phyloP scores from a whole-genome alignment of 1,139 yeast species.

The Spathaspora sp. region DNA sequence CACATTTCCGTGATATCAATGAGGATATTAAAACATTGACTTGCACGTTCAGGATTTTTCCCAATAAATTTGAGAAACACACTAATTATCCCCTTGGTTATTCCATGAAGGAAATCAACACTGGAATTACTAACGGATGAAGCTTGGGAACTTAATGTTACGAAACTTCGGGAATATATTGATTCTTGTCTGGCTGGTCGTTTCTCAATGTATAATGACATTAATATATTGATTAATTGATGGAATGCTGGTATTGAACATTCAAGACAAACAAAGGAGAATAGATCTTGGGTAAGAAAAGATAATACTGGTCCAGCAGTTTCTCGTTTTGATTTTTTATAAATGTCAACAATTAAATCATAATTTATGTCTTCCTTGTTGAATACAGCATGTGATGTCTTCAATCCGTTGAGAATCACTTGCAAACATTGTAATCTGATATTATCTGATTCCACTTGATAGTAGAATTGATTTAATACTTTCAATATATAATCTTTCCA shows the following conservation, averaged over 20 bases:
- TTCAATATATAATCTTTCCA: constrained; percentile 53
- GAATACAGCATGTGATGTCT: constrained; percentile 31
- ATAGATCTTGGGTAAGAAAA: constrained; percentile 30
- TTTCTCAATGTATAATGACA: constrained; percentile 13
- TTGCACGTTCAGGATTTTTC: constrained; percentile 28
- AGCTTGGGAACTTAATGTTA: constrained; percentile 21
- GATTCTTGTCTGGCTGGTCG: constrained; percentile 5
- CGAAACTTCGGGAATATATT: constrained; percentile 19
- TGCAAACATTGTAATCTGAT: constrained; percentile 42
- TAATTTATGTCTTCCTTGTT: constrained; percentile 22
- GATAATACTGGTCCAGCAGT: constrained; percentile 33
- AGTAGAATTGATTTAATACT: constrained; percentile 49
- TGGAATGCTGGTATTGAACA: constrained; percentile 25
- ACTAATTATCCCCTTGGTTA: constrained; percentile 34
- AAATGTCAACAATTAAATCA: constrained; percentile 31
- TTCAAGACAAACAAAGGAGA: constrained; percentile 26
- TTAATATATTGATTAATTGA: constrained; percentile 16
- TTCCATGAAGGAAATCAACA: constrained; percentile 17
- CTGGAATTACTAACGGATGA: constrained; percentile 7
- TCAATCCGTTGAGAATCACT: constrained; percentile 44
- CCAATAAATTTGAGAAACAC: constrained; percentile 29
- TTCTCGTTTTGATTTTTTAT: constrained; percentile 27
- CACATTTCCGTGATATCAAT: constrained; percentile 29
- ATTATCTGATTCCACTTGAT: constrained; percentile 18
- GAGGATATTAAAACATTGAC: constrained; percentile 27